Evolutionary conservation across 2,329 filamentous ascomycete species (phyloP), one percentile per base, ranked within the genome.

Genomic region (Corniculantispora saksenae): DNA sequence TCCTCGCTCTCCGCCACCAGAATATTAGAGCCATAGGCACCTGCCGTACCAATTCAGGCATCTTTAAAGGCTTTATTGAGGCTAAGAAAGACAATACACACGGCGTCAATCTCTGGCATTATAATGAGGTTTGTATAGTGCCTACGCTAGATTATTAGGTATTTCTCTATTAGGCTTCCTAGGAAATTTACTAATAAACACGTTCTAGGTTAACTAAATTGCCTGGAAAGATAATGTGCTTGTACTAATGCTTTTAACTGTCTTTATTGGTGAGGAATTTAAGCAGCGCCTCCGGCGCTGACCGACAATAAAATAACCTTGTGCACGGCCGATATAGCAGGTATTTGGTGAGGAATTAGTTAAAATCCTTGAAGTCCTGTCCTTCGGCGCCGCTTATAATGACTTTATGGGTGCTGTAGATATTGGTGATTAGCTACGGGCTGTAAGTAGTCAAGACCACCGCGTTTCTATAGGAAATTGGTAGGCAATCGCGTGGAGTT

Each of bases 401-500:
- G 32, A 66, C 35, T 23, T 66, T 23, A 67, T 69, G 60, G 63
- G 65, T 63, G 51, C 27, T 29, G 57, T 69, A 19, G 61, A 69
- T 66, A 48, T 47, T 29, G 66, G 56, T 53, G 59, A 68, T 50
- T 59, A 69, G 45, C 35, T 64, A n/a, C 50, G 59, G 53, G 51
- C 58, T 27, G 45, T 48, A 48, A 19, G 25, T 6, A 50, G 56
- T 17, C 59, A 59, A 60, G 45, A 66, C 23, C 64, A 67, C 58
- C 40, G 21, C 17, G 38, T 67, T 51, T 23, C 35, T 51, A 45
- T 53, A n/a, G 66, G 67, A 1, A 53, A 25, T 58, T 67, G 63
- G 67, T 57, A 65, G 35, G 66, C 65, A 32, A 45, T 69, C 32
- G 65, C n/a, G n/a, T n/a, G n/a, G n/a, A n/a, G n/a, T n/a, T n/a